Evolutionary conservation across 2,329 filamentous ascomycete genomes (phyloP).

Genomic region (Botrytis hyacinthi): DNA sequence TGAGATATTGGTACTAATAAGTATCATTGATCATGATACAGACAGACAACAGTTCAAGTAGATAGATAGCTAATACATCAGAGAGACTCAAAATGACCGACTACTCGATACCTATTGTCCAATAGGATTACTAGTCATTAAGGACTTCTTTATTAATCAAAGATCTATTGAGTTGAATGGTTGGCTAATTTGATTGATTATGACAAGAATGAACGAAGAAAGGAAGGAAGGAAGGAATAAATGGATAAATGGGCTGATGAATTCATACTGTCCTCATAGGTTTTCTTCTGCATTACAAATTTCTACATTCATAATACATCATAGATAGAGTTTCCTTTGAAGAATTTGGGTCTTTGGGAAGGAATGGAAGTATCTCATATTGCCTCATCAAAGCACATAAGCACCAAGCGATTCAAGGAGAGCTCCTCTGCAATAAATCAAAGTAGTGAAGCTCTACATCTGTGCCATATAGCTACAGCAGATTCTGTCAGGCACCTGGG

Average conservation of each 20-base stretch:
- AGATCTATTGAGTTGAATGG: background rate
- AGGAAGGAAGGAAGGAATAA: background rate
- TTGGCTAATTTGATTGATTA: background rate
- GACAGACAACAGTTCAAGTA: background rate
- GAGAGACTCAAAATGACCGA: background rate
- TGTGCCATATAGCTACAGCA: background rate
- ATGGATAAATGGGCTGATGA: background rate
- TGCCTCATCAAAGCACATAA: background rate
- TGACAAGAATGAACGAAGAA: background rate
- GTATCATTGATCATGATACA: background rate
- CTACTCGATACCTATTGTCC: background rate
- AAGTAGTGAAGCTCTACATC: background rate
- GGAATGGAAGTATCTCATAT: background rate
- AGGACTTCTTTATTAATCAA: background rate
- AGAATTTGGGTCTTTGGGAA: background rate
- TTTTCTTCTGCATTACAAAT: background rate
- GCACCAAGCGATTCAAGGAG: background rate
- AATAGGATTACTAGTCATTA: background rate
- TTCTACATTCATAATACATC: background rate
- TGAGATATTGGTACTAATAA: background rate
- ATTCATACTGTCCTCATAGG: background rate
- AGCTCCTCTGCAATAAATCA: background rate
- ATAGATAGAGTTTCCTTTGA: background rate
- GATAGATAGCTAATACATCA: background rate
- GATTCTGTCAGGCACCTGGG: background rate